Conservation (phyloP, 2,329 filamentous ascomycete species). For the Camillea tinctor region DNA sequence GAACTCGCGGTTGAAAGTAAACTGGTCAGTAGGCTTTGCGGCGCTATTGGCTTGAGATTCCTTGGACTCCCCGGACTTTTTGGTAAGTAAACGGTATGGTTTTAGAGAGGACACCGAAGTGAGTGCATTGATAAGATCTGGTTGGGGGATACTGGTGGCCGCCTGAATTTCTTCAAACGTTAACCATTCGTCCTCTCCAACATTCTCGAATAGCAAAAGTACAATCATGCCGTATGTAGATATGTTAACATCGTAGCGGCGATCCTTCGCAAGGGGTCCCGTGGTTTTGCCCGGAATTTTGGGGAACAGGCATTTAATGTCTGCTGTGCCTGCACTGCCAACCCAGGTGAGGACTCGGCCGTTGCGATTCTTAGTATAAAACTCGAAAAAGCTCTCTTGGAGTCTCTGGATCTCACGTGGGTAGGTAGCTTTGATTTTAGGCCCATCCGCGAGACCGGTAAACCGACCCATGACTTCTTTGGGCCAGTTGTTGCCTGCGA, state of each 20-base stretch:
- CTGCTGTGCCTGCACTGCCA: slow-evolving; percentile 70
- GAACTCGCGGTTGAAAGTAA: slow-evolving; percentile 81
- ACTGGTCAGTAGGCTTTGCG: slow-evolving; percentile 73
- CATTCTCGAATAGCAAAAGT: slow-evolving; percentile 82
- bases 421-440: slow-evolving; percentile 62
- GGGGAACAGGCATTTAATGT: slow-evolving; percentile 78
- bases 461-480: slow-evolving; percentile 76
- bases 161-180: slow-evolving; percentile 78
- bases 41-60: slow-evolving; percentile 71
- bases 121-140: slow-evolving; percentile 74
- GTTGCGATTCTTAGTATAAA: slow-evolving; percentile 83
- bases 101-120: slow-evolving; percentile 84
- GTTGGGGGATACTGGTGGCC: slow-evolving; percentile 72
- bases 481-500: slow-evolving; percentile 95
- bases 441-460: slow-evolving; percentile 48
- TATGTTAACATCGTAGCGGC: slow-evolving; percentile 86
- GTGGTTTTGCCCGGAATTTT: slow-evolving; percentile 69
- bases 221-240: slow-evolving; percentile 92
- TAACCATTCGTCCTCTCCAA: slow-evolving; percentile 51
- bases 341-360: slow-evolving; percentile 87
- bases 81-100: slow-evolving; percentile 68
- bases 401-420: slow-evolving; percentile 71
- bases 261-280: slow-evolving; percentile 57
- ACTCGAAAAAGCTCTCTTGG: slow-evolving; percentile 83
- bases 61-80: no score